These are phyloP conservation scores for Alternaria postmessia DNA, from an alignment of 2,329 filamentous ascomycete species.

Conservation along the genomic window DNA sequence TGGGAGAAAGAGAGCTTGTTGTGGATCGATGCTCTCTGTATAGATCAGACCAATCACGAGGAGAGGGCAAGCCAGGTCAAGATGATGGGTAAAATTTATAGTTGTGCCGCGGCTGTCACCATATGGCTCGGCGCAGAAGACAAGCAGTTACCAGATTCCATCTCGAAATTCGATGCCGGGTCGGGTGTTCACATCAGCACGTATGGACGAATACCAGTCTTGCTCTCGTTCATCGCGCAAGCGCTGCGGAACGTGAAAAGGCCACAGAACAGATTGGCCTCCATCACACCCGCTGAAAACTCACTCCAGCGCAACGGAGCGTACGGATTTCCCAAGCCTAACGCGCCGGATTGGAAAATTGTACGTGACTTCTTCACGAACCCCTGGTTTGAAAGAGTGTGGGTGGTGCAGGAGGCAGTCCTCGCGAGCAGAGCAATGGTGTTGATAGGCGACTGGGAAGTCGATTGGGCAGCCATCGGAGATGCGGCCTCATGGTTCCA, in stretches of 20 bases:
- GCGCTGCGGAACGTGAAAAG: too few relatives aligned
- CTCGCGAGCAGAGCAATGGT: not conserved
- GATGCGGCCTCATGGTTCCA: conserved; percentile 3
- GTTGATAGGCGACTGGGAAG: conserved; percentile 6
- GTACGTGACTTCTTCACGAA: conserved; percentile 1
- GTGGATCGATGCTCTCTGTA: conserved; percentile 2
- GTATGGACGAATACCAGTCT: too few relatives aligned
- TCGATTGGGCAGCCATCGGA: conserved; percentile 8
- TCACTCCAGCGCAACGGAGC: too few relatives aligned
- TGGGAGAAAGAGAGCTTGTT: not conserved
- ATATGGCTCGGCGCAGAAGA: conserved; percentile 1
- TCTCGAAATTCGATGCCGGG: not conserved
- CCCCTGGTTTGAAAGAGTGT: not conserved
- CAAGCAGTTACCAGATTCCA: not conserved
- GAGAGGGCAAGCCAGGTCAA: not conserved
- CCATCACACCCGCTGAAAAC: too few relatives aligned
- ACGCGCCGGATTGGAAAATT: not conserved
- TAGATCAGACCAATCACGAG: not conserved
- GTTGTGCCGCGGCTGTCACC: not conserved
- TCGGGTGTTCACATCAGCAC: too few relatives aligned
- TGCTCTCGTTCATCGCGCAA: too few relatives aligned
- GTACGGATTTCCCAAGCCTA: too few relatives aligned
- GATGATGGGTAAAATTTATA: not conserved
- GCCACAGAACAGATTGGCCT: too few relatives aligned
- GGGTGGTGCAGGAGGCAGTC: conserved; percentile 5